These are phyloP conservation scores for Odontarrhena argentea DNA, from an alignment of 345 rosid species.

Conservation along the genomic window DNA sequence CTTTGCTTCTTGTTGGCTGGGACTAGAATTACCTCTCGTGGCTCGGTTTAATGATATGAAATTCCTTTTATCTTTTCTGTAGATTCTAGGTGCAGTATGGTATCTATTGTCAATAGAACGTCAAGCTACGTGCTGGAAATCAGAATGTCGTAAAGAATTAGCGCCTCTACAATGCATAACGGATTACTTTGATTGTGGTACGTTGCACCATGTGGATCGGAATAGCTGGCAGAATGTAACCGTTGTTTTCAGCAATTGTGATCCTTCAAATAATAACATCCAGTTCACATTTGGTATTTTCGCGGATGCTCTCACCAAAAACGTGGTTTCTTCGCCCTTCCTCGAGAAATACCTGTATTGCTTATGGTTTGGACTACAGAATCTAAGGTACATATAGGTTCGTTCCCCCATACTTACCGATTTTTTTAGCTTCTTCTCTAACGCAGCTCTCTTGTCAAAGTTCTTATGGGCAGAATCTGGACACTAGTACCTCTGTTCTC, in stretches of 20 bases:
- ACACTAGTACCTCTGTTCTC: constrained; percentile 52
- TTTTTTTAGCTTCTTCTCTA: background rate
- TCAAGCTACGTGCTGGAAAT: constrained; percentile 82
- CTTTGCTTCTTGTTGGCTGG: too few species aligned
- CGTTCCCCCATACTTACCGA: background rate
- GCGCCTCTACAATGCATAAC: constrained; percentile 46
- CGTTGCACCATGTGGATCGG: constrained; percentile 37
- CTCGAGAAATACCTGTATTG: constrained; percentile 76
- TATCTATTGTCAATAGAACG: constrained; percentile 79
- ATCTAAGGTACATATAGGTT: constrained; percentile 61
- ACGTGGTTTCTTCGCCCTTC: constrained; percentile 62
- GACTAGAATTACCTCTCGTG: background rate
- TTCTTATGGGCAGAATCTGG: constrained; percentile 57
- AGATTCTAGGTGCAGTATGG: constrained; percentile 92
- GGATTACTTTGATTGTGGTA: constrained; percentile 62
- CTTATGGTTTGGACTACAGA: constrained; percentile 95
- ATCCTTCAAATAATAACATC: constrained; percentile 52
- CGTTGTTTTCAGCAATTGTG: constrained; percentile 61
- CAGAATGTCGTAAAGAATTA: constrained; percentile 56
- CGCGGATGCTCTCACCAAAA: constrained; percentile 59
- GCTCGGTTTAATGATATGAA: too few species aligned
- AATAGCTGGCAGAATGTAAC: constrained; percentile 59
- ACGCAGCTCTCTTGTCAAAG: constrained; percentile 41
- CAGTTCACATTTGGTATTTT: constrained; percentile 71
- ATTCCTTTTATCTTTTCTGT: constrained; percentile 22